phyloP scores from a whole-genome alignment of 78 protist species.

The Salpingoeca rosetta region DNA sequence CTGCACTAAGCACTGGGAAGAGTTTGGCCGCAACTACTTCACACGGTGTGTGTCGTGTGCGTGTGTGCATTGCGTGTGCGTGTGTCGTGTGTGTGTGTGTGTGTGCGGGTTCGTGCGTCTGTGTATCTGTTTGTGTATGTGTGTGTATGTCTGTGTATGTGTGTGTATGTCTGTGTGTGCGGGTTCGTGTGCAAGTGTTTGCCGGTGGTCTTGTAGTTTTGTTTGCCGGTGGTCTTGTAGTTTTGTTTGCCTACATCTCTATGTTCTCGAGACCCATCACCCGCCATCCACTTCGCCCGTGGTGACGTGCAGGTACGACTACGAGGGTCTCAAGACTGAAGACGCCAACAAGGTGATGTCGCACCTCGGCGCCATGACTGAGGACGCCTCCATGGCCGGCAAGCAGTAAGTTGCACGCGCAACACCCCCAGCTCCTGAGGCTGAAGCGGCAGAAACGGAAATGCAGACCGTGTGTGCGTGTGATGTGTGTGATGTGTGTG shows the following conservation, averaged over 20 bases:
- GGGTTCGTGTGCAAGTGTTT: no score
- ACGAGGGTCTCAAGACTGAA: constrained; percentile 66
- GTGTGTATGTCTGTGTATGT: background rate
- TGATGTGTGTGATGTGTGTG: no score
- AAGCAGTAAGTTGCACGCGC: no score
- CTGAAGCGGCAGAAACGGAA: no score
- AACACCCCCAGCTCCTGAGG: no score
- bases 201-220: no score
- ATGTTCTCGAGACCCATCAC: no score
- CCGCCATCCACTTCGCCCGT: no score
- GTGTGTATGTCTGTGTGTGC: background rate
- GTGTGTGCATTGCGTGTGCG: background rate
- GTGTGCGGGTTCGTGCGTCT: background rate
- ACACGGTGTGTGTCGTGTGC: constrained; percentile 14
- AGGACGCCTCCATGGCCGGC: no score
- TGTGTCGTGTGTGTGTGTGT: background rate
- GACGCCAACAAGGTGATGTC: constrained; percentile 57
- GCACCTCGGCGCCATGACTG: no score
- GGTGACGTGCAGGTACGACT: constrained; percentile 69
- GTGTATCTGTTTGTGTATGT: background rate
- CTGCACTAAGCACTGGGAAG: constrained; percentile 64
- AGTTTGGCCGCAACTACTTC: constrained; percentile 87
- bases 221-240: background rate
- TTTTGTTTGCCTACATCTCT: background rate
- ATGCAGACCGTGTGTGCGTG: no score